A percentile compares a stretch with the other conserved stretches of the same genome.
These are phyloP conservation scores for Jatropha multifida DNA, from an alignment of 441 rosid genomes.

Conservation along the genomic window DNA sequence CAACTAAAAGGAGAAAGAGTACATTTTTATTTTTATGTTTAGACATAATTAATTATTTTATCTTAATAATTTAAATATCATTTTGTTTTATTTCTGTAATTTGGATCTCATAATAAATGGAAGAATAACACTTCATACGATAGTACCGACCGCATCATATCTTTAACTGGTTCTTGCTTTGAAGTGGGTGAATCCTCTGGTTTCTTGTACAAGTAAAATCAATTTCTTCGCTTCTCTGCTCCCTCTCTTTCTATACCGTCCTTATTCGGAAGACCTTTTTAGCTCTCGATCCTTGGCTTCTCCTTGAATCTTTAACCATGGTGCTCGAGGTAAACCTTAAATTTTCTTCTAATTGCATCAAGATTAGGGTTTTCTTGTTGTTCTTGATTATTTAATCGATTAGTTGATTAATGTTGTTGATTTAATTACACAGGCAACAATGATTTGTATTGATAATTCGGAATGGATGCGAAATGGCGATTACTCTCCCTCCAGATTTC, in stretches of 20 bases:
- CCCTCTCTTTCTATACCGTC: not conserved
- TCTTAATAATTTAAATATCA: no score
- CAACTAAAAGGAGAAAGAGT: no score
- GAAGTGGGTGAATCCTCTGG: not conserved
- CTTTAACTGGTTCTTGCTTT: not conserved
- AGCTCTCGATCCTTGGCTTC: conserved; percentile 3
- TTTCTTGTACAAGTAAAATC: conserved; percentile 13
- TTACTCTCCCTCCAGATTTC: conserved; percentile 74
- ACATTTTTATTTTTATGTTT: no score
- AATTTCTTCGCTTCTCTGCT: not conserved
- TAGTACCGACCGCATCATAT: not conserved
- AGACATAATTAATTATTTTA: no score
- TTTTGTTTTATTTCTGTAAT: no score
- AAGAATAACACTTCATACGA: no score
- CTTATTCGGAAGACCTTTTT: no score
- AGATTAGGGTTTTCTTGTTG: not conserved
- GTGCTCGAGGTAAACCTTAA: conserved; percentile 23
- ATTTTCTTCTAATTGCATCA: not conserved
- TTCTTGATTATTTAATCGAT: not conserved
- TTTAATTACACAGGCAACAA: conserved; percentile 57
- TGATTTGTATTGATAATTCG: conserved; percentile 89
- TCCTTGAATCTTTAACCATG: not conserved
- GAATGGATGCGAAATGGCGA: conserved; percentile 99
- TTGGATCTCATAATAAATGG: no score
- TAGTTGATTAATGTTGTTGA: not conserved